A percentile compares a stretch with the other conserved stretches of the same genome.
phyloP scores from a whole-genome alignment of 1,284 basidiomycete species.

The Fomitopsis betulina region DNA sequence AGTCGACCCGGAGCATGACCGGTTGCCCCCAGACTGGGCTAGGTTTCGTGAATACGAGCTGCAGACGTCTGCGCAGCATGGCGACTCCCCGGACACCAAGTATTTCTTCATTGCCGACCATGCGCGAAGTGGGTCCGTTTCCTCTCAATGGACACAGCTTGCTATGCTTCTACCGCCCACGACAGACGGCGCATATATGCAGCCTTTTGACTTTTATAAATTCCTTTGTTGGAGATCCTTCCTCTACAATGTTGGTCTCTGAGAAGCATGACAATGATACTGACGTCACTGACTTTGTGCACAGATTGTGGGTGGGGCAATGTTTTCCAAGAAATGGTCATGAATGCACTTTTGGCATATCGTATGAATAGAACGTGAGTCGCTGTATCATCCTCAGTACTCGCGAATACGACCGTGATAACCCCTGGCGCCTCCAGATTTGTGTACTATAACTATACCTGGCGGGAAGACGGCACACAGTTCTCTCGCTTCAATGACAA shows the following conservation, averaged over 20 bases:
- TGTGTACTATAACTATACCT: constrained; percentile 62
- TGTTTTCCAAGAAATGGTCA: constrained; percentile 44
- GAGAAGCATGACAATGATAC: background rate
- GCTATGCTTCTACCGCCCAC: background rate
- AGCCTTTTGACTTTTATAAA: background rate
- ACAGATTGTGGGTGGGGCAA: constrained; percentile 45
- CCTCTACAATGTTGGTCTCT: too few species aligned
- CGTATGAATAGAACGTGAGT: constrained; percentile 38
- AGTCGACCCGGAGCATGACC: background rate
- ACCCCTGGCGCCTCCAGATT: constrained; percentile 24
- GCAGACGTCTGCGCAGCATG: constrained; percentile 38
- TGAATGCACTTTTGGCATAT: constrained; percentile 43
- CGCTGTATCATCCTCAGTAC: background rate
- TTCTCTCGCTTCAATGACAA: constrained; percentile 29
- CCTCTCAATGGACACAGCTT: background rate
- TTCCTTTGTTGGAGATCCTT: background rate
- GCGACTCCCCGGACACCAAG: constrained; percentile 31
- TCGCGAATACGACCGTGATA: background rate
- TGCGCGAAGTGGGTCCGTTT: constrained; percentile 25
- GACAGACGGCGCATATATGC: background rate
- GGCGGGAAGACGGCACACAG: constrained; percentile 27
- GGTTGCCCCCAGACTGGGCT: constrained; percentile 39
- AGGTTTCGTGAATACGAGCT: constrained; percentile 40
- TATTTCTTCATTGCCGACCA: constrained; percentile 47
- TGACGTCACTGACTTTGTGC: background rate